These are phyloP conservation scores for Euphrasia confusa DNA, from an alignment of 257 asterid species.

Conservation along the genomic window DNA sequence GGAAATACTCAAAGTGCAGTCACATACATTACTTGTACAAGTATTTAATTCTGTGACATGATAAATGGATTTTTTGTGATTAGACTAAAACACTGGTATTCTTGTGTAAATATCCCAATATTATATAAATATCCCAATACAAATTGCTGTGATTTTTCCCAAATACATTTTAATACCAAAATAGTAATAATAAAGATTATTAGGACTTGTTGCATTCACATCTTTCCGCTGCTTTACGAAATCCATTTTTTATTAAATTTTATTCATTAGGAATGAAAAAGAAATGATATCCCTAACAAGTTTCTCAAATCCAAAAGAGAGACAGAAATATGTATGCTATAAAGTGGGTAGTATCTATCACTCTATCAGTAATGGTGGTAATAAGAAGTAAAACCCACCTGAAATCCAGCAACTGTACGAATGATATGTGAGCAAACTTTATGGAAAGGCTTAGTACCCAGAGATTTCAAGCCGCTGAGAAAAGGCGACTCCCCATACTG, in stretches of 20 bases:
- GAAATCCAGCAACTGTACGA: constrained; percentile 90
- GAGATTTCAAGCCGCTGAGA: constrained; percentile 72
- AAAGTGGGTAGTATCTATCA: neutral
- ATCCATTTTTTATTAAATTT: neutral
- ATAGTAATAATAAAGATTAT: neutral
- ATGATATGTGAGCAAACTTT: constrained; percentile 87
- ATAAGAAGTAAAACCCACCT: constrained; percentile 41
- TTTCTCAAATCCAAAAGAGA: neutral
- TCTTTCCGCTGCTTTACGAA: too few relatives aligned
- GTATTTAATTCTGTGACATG: too few relatives aligned
- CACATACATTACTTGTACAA: too few relatives aligned
- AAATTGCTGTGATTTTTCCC: neutral
- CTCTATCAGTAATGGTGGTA: neutral
- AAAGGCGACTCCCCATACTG: constrained; percentile 94
- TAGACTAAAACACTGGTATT: too few relatives aligned
- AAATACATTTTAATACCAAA: neutral
- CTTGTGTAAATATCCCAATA: neutral
- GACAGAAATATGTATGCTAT: neutral
- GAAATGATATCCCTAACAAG: too few relatives aligned
- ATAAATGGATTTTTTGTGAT: too few relatives aligned
- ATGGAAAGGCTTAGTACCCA: constrained; percentile 82
- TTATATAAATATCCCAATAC: neutral
- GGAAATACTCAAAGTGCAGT: too few relatives aligned
- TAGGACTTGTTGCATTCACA: too few relatives aligned
- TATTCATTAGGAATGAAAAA: too few relatives aligned